Evolutionary conservation across 2,329 filamentous ascomycete species (phyloP), one percentile per base, ranked within the genome.

Genomic region (Xenosphaeropsis pyriputrescens): DNA sequence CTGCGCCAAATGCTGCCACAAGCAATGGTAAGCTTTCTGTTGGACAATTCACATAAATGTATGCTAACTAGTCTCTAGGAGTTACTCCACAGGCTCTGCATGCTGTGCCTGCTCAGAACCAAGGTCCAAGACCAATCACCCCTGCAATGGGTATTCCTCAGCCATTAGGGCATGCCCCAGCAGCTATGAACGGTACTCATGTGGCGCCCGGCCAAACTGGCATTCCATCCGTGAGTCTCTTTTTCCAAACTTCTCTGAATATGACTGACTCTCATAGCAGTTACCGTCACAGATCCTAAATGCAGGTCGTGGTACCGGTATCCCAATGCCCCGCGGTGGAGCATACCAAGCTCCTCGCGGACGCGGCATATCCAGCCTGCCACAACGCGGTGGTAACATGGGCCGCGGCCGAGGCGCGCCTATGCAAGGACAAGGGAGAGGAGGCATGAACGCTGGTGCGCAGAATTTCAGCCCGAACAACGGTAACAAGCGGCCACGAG

Each of bases 361-460:
- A 12, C 37, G 34, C 16, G 30, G 38, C 26, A 7, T 6, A 32
- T 32, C 30, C 13, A 32, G 30, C 14, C 18, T 35, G 33, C 33
- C 33, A 6, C 22, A 26, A 26, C 43, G 53, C 40, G 52, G 53
- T 31, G 48, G 45, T 22, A 29, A 35, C 29, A 41, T 40, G 18
- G 36, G 43, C 30, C 44, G 45, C 15, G 46, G 51, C 17, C 44
- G 45, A 35, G 47, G 50, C 37, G 45, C 43, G 12, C 35, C 36
- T n/a, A 44, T 47, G 30, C 29, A 42, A 29, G 41, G 35, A 37
- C 41, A 52, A 41, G 51, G 52, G 15, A 50, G 51, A 5, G 35
- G 38, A n/a, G 38, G 31, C 26, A 43, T 57, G 42, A 57, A 56
- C 38, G 47, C 50, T n/a, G 42, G 36, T n/a, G 53, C 54, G 15